A percentile compares a stretch with the other conserved stretches of the same genome.
These are phyloP conservation scores for Excoecaria cochinchinensis DNA, from an alignment of 345 rosid genomes.

Conservation along the genomic window DNA sequence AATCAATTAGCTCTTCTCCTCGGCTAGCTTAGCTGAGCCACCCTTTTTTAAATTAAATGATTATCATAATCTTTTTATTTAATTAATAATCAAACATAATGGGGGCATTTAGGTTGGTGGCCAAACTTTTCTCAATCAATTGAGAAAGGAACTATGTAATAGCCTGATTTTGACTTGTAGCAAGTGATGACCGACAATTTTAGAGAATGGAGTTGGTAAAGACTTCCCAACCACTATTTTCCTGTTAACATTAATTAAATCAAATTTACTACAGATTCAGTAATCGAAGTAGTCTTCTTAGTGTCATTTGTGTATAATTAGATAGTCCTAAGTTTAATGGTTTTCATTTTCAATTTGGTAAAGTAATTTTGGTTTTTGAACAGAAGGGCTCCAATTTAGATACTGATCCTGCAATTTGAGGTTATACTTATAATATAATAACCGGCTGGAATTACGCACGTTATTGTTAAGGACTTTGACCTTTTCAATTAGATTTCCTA, in stretches of 20 bases:
- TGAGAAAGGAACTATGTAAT: neutral
- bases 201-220: neutral
- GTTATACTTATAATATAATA: too few species aligned
- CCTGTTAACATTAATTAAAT: neutral
- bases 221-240: slow-evolving; percentile 6
- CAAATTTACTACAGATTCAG: too few species aligned
- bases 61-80: neutral
- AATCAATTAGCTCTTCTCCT: neutral
- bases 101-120: slow-evolving; percentile 4
- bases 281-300: too few species aligned
- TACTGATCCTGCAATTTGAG: too few species aligned
- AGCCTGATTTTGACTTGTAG: neutral
- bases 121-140: neutral
- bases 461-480: neutral
- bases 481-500: neutral
- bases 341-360: too few species aligned
- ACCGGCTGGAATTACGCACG: too few species aligned
- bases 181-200: too few species aligned
- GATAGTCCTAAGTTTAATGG: too few species aligned
- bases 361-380: too few species aligned
- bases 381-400: too few species aligned
- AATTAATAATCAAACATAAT: neutral
- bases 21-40: neutral
- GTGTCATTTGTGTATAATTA: too few species aligned
- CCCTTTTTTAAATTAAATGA: neutral